These are phyloP conservation scores for Schizophyllum amplum DNA, from an alignment of 1,284 basidiomycete genomes.

Conservation along the genomic window DNA sequence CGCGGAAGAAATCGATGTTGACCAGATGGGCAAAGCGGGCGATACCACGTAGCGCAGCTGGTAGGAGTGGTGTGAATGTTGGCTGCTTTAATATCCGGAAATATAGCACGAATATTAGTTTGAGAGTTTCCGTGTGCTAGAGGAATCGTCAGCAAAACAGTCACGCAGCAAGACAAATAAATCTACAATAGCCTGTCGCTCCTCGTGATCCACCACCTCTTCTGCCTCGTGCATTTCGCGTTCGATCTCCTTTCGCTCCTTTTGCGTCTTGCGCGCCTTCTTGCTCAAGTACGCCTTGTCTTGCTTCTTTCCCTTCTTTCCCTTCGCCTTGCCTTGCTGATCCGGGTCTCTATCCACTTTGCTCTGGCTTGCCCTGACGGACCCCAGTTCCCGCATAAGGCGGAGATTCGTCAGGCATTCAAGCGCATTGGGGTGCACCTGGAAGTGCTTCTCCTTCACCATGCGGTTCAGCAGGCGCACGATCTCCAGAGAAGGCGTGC, in stretches of 20 bases:
- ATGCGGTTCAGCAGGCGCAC: constrained; percentile 92
- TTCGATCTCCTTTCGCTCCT: constrained; percentile 80
- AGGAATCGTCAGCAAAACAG: constrained; percentile 5
- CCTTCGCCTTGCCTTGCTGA: constrained; percentile 43
- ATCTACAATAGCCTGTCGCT: constrained; percentile 75
- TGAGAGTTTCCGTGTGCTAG: constrained; percentile 96
- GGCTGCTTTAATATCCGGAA: constrained; percentile 93
- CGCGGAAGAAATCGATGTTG: constrained; percentile 98
- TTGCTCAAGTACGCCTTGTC: constrained; percentile 78
- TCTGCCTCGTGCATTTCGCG: constrained; percentile 91
- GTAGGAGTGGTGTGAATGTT: constrained; percentile 74
- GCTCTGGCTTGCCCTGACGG: constrained; percentile 63
- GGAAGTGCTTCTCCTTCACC: constrained; percentile 91
- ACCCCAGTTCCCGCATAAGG: constrained; percentile 78
- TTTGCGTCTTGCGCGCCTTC: constrained; percentile 73
- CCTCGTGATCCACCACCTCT: constrained; percentile 90
- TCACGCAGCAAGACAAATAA: constrained; percentile 11
- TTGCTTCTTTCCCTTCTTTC: constrained; percentile 44
- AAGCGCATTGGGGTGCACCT: constrained; percentile 85
- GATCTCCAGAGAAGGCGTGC: constrained; percentile 78
- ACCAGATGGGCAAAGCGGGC: constrained; percentile 93
- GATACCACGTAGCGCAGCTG: constrained; percentile 87
- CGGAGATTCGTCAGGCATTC: constrained; percentile 82
- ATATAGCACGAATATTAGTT: constrained; percentile 95
- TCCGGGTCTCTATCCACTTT: constrained; percentile 46